Evolutionary conservation across 305 asterid species (phyloP).

Genomic region (Fraxinus sp.): DNA sequence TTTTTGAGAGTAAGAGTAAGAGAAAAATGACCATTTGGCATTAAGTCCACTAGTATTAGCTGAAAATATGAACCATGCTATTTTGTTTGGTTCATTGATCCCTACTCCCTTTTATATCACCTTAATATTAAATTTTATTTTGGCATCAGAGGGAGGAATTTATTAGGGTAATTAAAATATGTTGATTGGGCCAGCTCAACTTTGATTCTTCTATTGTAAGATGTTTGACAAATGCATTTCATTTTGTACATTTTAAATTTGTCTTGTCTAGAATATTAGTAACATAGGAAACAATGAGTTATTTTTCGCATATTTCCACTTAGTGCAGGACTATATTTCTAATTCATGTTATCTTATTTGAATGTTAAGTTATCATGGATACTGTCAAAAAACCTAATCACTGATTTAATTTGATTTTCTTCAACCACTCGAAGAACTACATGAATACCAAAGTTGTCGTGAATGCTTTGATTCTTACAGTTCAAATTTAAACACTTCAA

Average conservation of each 20-base stretch:
- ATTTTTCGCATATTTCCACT: not conserved
- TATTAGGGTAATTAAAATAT: not conserved
- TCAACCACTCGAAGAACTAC: not conserved
- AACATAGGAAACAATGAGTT: not conserved
- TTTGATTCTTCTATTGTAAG: not conserved
- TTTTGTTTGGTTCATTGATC: not conserved
- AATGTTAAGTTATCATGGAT: not conserved
- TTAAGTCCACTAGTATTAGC: not conserved
- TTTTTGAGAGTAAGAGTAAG: not conserved
- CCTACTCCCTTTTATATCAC: not conserved
- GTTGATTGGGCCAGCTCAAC: not conserved
- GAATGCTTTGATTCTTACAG: not conserved
- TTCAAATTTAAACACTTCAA: not conserved
- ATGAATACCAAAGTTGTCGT: not conserved
- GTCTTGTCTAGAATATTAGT: not conserved
- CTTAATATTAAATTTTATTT: not conserved
- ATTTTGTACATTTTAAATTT: not conserved
- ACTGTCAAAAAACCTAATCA: not conserved
- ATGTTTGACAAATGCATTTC: not conserved
- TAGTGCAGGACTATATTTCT: not conserved
- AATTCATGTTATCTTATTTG: not conserved
- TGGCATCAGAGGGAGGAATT: not conserved
- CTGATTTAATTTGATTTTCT: not conserved
- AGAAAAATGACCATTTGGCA: not conserved
- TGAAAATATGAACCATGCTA: not conserved